Percentiles rank a stretch among this genome's conserved stretches.
Conservation (phyloP, 192 early-diverging fungal species). For the Coemansia sp. region DNA sequence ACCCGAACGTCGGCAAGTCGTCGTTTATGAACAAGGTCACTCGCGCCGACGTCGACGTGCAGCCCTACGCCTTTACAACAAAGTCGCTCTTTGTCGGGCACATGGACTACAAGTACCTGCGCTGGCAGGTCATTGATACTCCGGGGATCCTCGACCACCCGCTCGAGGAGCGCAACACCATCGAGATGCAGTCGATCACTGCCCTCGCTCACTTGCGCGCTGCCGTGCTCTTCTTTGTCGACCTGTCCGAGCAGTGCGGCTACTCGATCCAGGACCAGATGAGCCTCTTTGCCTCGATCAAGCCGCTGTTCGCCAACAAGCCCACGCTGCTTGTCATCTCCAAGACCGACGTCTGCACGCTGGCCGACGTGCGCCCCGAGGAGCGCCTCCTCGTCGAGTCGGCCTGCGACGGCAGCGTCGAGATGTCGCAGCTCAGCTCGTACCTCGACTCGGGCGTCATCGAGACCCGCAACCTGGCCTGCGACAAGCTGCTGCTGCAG, state of each 20-base stretch:
- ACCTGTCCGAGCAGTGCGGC: slow-evolving; percentile 97
- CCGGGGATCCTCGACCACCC: slow-evolving; percentile 99
- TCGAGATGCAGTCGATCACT: slow-evolving; percentile 99
- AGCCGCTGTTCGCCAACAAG: slow-evolving; percentile 99
- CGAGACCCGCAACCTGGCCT: slow-evolving; percentile 91
- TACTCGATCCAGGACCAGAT: slow-evolving; percentile 93
- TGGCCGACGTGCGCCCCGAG: slow-evolving; percentile 73
- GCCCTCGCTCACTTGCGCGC: slow-evolving; percentile 97
- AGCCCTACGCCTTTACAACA: slow-evolving; percentile 99
- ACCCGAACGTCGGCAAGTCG: slow-evolving; percentile 99
- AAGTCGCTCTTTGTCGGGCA: slow-evolving; percentile 99
- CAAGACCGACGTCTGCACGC: slow-evolving; percentile 91
- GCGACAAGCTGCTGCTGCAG: slow-evolving; percentile 88
- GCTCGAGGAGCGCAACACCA: slow-evolving; percentile 98
- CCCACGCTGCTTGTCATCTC: slow-evolving; percentile 92
- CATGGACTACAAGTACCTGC: slow-evolving; percentile 99
- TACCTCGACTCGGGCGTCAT: slow-evolving; percentile 96
- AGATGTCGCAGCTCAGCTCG: slow-evolving; percentile 82
- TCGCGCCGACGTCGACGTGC: slow-evolving; percentile 98
- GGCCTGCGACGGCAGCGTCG: slow-evolving; percentile 62
- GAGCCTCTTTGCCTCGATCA: slow-evolving; percentile 90
- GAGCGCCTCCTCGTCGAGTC: slow-evolving; percentile 80
- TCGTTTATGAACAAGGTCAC: slow-evolving; percentile 99
- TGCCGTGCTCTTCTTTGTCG: slow-evolving; percentile 96
- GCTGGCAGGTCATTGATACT: slow-evolving; percentile 99